A percentile compares a stretch with the other conserved stretches of the same genome.
phyloP scores from a whole-genome alignment of 2,329 filamentous ascomycete genomes.

The Penicillium sp. region DNA sequence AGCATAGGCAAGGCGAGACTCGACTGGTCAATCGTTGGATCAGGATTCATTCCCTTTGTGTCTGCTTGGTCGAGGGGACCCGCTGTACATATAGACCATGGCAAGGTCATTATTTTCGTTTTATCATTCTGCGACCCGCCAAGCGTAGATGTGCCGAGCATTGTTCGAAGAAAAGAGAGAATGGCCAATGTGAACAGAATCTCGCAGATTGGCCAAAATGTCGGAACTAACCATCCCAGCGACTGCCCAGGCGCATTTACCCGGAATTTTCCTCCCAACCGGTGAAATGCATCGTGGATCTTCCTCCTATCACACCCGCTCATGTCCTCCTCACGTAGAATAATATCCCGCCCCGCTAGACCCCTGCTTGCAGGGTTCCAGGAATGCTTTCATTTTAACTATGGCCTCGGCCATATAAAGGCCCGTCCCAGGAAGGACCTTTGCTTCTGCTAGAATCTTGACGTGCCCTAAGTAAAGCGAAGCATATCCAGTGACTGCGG shows the following conservation, averaged over 20 bases:
- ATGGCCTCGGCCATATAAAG: not conserved
- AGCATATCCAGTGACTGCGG: not conserved
- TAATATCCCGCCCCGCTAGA: conserved; percentile 5
- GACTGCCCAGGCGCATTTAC: conserved; percentile 5
- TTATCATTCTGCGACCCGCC: not conserved
- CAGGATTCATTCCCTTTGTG: not conserved
- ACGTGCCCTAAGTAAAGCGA: not conserved
- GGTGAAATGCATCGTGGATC: conserved; percentile 9
- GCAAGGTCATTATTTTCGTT: conserved; percentile 13
- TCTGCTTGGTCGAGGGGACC: conserved; percentile 5
- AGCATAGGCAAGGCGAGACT: not conserved
- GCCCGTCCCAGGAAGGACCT: not conserved
- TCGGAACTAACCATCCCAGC: not conserved
- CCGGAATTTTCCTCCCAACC: conserved; percentile 24
- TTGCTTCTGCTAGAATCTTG: not conserved
- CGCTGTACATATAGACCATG: conserved; percentile 24
- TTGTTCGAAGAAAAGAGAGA: not conserved
- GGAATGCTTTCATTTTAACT: not conserved
- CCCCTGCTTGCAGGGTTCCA: not conserved
- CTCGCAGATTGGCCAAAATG: not conserved
- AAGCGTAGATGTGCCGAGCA: not conserved
- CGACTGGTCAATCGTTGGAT: not conserved
- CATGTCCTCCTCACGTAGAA: not conserved
- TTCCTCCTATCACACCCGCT: conserved; percentile 19
- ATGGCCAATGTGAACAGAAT: too few species aligned